A percentile compares a stretch with the other conserved stretches of the same genome.
phyloP scores from a whole-genome alignment of 2,329 filamentous ascomycete genomes.

The Hypoxylon sp. region DNA sequence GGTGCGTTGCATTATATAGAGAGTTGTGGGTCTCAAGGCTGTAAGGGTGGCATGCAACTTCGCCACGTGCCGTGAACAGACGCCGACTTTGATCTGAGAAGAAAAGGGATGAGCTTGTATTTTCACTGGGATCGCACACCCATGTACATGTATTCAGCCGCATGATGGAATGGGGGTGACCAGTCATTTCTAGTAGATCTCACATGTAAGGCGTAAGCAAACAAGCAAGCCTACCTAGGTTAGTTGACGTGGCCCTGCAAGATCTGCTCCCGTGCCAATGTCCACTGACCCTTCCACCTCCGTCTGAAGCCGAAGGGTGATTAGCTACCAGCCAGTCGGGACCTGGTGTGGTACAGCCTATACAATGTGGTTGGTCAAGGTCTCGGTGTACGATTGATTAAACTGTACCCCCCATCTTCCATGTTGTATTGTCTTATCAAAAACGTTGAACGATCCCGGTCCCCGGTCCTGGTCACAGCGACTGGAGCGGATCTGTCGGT shows the following conservation, averaged over 20 bases:
- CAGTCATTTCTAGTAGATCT: conserved; percentile 24
- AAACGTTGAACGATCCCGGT: not conserved
- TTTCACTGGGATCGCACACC: conserved; percentile 20
- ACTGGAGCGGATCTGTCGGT: not conserved
- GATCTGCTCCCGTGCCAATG: conserved; percentile 21
- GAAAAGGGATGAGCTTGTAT: conserved; percentile 2
- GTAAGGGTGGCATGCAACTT: conserved; percentile 32
- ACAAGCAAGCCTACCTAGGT: not conserved
- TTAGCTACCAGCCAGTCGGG: conserved; percentile 3
- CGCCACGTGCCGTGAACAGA: conserved; percentile 36
- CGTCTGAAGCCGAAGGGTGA: conserved; percentile 15
- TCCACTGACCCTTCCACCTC: not conserved
- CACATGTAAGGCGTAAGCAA: conserved; percentile 1
- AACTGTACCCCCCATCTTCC: not conserved
- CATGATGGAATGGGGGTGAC: conserved; percentile 20
- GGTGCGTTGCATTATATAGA: conserved; percentile 36
- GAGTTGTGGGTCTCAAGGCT: conserved; percentile 31
- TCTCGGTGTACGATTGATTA: conserved; percentile 3
- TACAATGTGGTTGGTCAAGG: conserved; percentile 4
- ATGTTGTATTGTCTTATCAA: not conserved
- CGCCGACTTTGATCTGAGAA: conserved; percentile 14
- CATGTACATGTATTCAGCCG: conserved; percentile 32
- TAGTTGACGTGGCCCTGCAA: conserved; percentile 30
- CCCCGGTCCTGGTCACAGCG: not conserved
- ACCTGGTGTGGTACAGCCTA: conserved; percentile 4